Percentiles rank a stretch among this genome's conserved stretches.
Evolutionary conservation across 257 asterid genomes (phyloP).

Genomic region (Galeopsis tetrahit): DNA sequence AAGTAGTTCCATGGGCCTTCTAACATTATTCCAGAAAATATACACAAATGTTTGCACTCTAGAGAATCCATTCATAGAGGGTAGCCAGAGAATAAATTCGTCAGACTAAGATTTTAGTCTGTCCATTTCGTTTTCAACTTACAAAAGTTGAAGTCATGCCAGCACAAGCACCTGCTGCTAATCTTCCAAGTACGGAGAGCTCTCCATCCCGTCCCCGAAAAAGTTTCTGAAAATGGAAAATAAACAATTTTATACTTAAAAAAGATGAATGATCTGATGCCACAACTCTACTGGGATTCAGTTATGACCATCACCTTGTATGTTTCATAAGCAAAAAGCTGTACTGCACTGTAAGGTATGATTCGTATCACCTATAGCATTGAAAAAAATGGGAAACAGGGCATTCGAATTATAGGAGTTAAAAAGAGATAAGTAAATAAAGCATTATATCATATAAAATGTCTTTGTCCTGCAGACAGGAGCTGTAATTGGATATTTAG

Average conservation of each 20-base stretch:
- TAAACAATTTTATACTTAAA: slow-evolving; percentile 23
- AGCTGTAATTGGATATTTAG: slow-evolving; percentile 20
- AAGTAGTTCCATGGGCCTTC: slow-evolving; percentile 22
- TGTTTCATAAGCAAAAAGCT: slow-evolving; percentile 91
- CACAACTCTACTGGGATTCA: slow-evolving; percentile 24
- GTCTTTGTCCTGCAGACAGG: slow-evolving; percentile 4
- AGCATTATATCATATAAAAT: neutral
- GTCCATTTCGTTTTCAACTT: slow-evolving; percentile 52
- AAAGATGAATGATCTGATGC: slow-evolving; percentile 20
- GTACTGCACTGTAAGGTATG: slow-evolving; percentile 94
- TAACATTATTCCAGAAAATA: neutral
- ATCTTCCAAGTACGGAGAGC: slow-evolving; percentile 87
- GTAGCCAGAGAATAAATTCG: slow-evolving; percentile 5
- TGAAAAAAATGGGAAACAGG: slow-evolving; percentile 7
- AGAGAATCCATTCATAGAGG: neutral
- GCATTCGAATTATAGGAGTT: slow-evolving; percentile 8
- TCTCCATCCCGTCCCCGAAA: slow-evolving; percentile 74
- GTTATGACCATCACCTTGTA: slow-evolving; percentile 70
- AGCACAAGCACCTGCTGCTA: slow-evolving; percentile 99
- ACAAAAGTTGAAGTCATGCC: slow-evolving; percentile 99
- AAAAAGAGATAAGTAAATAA: neutral
- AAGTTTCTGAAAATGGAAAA: slow-evolving; percentile 60
- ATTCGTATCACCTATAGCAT: slow-evolving; percentile 82
- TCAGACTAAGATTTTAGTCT: slow-evolving; percentile 39
- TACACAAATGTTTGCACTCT: neutral